Base-by-base conservation (phyloP, 108 stramenopile species). In the Pseudonitzschia delicatissima region DNA sequence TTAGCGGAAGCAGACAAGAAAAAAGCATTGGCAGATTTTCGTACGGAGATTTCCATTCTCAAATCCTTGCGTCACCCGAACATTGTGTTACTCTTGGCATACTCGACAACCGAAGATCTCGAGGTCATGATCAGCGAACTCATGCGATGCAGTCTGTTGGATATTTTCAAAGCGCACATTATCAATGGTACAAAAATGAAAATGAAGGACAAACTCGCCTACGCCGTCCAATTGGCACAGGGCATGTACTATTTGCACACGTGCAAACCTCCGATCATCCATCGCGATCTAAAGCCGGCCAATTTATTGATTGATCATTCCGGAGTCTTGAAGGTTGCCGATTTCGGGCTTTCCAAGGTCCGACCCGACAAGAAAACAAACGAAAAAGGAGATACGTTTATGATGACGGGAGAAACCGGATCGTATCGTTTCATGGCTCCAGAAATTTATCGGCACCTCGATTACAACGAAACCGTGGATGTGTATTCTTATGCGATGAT, bases 291-390 rank as follows among this genome's bases (percentile, higher is more conserved):
- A 52, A 95, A 95, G 67, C 84, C 80, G 27, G 90, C 87, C 11
- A 97, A 97, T 69, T 51, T 96, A 15, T 67, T 97, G 45, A 79
- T 94, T 50, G 96, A 97, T 66, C 84, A 81, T 45, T 76, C 76
- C 21, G 96, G 94, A 18, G 81, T 90, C 18, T 68, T 98, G 34
- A 97, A 97, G 70, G 96, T 99, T 58, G 76, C 92, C 3, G 98
- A 99, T 77, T 98, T 99, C 82, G 97, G 96, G 17, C 91, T 99
- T 7, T 86, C 92, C 17, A 96, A 92, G 66, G 77, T 91, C 28
- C 82, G 91, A 48, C 87, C 91, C 0, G 87, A 90, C 47, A 87
- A 87, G 25, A 76, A 74, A 49, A 61, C 76, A 26, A 66, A 34
- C 26, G 87, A 90, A 72, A 64, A 66, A 18, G n/a, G n/a, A n/a